Conservation (phyloP, 2,329 filamentous ascomycete species). For the Zasmidium angulare region DNA sequence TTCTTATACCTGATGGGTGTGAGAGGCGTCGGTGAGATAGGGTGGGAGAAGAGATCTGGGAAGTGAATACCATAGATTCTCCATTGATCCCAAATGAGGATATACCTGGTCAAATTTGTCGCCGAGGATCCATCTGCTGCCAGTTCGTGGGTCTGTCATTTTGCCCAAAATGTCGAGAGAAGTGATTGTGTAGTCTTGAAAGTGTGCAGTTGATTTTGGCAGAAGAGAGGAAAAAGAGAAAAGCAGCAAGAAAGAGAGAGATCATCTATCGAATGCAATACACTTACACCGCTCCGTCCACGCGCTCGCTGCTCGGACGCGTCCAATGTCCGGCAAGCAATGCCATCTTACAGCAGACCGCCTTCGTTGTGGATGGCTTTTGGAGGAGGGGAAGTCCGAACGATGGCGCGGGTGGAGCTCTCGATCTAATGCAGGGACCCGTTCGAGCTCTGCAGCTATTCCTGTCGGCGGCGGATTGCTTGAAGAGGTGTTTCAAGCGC, state of each 20-base stretch:
- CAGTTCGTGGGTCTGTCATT: slow-evolving; percentile 31
- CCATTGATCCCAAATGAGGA: slow-evolving; percentile 60
- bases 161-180: not conserved
- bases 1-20: slow-evolving; percentile 31
- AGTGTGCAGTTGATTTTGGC: not conserved
- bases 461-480: not conserved
- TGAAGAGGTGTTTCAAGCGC: not conserved
- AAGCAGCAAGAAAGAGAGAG: not conserved
- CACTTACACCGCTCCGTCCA: not conserved
- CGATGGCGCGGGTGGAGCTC: not conserved
- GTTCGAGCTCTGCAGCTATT: not conserved
- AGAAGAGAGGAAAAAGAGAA: not conserved
- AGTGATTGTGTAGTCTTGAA: not conserved
- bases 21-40: not conserved
- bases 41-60: not conserved
- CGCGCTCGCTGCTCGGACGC: not conserved
- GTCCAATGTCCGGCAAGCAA: not conserved
- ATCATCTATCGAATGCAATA: not conserved
- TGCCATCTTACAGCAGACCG: not conserved
- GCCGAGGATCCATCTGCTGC: slow-evolving; percentile 42
- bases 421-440: not conserved
- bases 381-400: not conserved
- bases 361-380: not conserved
- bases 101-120: slow-evolving; percentile 49
- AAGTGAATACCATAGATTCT: slow-evolving; percentile 47